Evolutionary conservation across 192 early-diverging fungal species (phyloP).

Genomic region (Linnemannia schmuckeri): DNA sequence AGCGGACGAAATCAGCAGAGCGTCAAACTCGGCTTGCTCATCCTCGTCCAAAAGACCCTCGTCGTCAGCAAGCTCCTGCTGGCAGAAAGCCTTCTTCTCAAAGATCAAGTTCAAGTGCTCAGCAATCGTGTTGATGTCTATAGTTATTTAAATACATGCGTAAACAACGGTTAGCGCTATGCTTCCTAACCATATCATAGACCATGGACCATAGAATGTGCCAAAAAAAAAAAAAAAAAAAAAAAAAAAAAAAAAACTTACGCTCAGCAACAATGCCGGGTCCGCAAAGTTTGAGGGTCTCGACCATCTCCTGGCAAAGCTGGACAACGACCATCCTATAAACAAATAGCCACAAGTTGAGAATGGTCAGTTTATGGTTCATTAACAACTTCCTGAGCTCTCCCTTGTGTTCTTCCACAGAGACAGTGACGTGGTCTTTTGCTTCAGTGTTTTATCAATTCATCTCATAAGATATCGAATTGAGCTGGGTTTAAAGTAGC

Average conservation of each 20-base stretch:
- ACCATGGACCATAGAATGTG: background rate
- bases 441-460: constrained; percentile 48
- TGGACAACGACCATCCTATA: constrained; percentile 82
- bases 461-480: constrained; percentile 50
- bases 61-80: constrained; percentile 77
- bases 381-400: background rate
- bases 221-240: background rate
- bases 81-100: constrained; percentile 82
- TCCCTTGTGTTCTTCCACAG: background rate
- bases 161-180: background rate
- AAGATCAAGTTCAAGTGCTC: constrained; percentile 69
- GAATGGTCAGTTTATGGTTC: background rate
- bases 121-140: constrained; percentile 48
- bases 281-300: constrained; percentile 80
- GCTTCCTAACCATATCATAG: background rate
- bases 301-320: constrained; percentile 79
- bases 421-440: constrained; percentile 52
- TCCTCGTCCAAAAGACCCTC: constrained; percentile 80
- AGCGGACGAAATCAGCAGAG: constrained; percentile 82
- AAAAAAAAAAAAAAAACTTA: constrained; percentile 20
- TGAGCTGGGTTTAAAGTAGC: constrained; percentile 60
- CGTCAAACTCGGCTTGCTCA: constrained; percentile 88
- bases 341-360: background rate
- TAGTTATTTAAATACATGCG: background rate
- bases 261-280: constrained; percentile 74